These are phyloP conservation scores for Davidsoniella eucalypti DNA, from an alignment of 2,329 filamentous ascomycete genomes.

Conservation along the genomic window DNA sequence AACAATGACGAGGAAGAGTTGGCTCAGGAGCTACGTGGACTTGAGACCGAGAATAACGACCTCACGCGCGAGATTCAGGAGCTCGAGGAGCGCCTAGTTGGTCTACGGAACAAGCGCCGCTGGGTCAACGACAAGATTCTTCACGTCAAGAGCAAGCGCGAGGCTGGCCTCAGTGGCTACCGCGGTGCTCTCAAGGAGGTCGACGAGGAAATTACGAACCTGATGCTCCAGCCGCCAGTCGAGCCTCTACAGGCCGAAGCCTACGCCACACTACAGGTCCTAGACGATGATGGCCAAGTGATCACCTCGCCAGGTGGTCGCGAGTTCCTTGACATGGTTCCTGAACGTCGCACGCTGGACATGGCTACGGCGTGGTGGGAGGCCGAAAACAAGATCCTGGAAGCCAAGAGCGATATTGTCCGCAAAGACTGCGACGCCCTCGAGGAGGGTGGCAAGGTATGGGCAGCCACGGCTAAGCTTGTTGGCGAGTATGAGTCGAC, in stretches of 20 bases:
- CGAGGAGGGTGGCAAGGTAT: constrained; percentile 48
- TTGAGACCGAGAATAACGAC: constrained; percentile 35
- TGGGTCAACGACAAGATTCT: constrained; percentile 43
- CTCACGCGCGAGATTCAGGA: constrained; percentile 48
- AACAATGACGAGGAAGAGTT: constrained; percentile 39
- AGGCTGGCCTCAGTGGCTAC: constrained; percentile 58
- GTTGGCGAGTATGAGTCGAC: constrained; percentile 49
- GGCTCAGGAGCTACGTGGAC: constrained; percentile 41
- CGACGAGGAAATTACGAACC: constrained; percentile 41
- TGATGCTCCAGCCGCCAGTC: constrained; percentile 42
- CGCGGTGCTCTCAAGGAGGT: constrained; percentile 48
- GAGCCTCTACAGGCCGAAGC: constrained; percentile 34
- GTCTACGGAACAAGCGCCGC: constrained; percentile 43
- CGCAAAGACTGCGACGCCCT: constrained; percentile 48
- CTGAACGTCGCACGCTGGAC: constrained; percentile 47
- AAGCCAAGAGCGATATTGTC: constrained; percentile 37
- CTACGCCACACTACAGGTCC: constrained; percentile 15
- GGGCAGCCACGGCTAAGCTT: constrained; percentile 43
- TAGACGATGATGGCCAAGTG: constrained; percentile 11
- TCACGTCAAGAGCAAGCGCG: constrained; percentile 46
- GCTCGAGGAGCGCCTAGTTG: constrained; percentile 46
- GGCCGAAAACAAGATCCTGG: constrained; percentile 40
- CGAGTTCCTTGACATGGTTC: constrained; percentile 44
- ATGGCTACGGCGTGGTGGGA: constrained; percentile 60
- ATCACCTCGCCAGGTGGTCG: constrained; percentile 23